A percentile compares a stretch with the other conserved stretches of the same genome.
phyloP scores from a whole-genome alignment of 495 filamentous ascomycete genomes.

The Hypoxylon fuscum region DNA sequence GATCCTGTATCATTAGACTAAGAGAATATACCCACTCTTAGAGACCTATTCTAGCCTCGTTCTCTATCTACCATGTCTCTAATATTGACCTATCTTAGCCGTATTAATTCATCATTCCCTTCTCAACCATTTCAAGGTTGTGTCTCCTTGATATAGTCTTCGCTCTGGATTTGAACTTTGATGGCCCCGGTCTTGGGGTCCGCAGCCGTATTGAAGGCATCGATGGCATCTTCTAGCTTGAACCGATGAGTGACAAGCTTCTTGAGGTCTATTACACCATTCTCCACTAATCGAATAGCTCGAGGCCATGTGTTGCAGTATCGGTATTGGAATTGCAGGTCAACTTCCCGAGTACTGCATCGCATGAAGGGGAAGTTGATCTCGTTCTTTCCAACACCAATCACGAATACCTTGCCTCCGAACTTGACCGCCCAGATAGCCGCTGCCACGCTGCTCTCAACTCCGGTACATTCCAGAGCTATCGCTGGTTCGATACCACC shows the following conservation, averaged over 20 bases:
- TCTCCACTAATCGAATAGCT: slow-evolving; percentile 86
- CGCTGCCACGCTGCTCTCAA: slow-evolving; percentile 85
- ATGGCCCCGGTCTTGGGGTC: slow-evolving; percentile 93
- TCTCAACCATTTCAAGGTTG: slow-evolving; percentile 3
- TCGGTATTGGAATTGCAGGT: slow-evolving; percentile 94
- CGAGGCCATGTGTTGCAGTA: slow-evolving; percentile 96
- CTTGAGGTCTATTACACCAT: slow-evolving; percentile 79
- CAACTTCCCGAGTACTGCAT: slow-evolving; percentile 87
- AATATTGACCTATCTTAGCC: slow-evolving; percentile 1
- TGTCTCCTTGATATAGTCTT: slow-evolving; percentile 43
- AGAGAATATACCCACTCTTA: neutral
- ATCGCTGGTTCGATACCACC: slow-evolving; percentile 79
- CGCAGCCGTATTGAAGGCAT: slow-evolving; percentile 87
- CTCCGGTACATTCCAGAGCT: slow-evolving; percentile 88
- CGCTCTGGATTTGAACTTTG: slow-evolving; percentile 88
- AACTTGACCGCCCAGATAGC: slow-evolving; percentile 91
- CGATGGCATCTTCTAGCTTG: slow-evolving; percentile 81
- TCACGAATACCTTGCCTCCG: slow-evolving; percentile 92
- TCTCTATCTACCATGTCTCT: slow-evolving; percentile 6
- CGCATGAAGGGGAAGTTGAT: slow-evolving; percentile 95
- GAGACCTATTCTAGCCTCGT: neutral
- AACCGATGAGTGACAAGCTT: slow-evolving; percentile 90
- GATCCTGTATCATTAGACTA: slow-evolving; percentile 3
- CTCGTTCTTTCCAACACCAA: slow-evolving; percentile 93
- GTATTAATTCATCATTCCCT: slow-evolving; percentile 6